Base-by-base conservation (phyloP, 768 basidiomycete genomes). In the Phlebiopsis flavidoalba region DNA sequence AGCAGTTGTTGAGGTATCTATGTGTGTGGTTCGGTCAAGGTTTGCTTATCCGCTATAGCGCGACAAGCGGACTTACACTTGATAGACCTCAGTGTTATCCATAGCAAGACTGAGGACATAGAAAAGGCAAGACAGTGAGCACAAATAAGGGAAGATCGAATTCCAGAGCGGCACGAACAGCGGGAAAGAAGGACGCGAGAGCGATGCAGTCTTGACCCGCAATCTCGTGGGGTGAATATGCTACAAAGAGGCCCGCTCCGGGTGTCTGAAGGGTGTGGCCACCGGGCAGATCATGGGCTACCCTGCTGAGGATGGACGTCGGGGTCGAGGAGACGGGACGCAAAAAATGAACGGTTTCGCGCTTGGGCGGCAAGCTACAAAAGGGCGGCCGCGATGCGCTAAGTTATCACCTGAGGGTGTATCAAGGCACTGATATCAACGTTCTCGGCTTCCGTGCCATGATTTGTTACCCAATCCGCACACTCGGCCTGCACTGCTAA, bases 1-100 rank as follows among this genome's bases (percentile, higher is more conserved):
- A 33, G 40, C 26, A 59, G 51, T 59, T 59, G 26, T 59, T 19
- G 37, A 59, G 40, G 24, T 59, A 59, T 15, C 58, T 59, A 37
- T 2, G 33, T 46, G 1, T n/a, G 15, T 10, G 24, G 7, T 26
- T 22, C 3, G 4, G 51, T 17, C 4, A 7, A 17, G 17, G 33
- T 52, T 2, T 10, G 33, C 22, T n/a, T 31, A n/a, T 22, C 22
- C 24, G 22, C 50, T 14, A 26, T 49, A n/a, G 48, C 11, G 12
- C 14, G 51, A 12, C 17, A 53, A 17, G 24, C 21, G 26, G 6
- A 43, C 54, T 8, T 31, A 55, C 54, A 55, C 43, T 21, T 55
- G 54, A n/a, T 36, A 43, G 14, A 55, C 5, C 17, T 36, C 17
- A 24, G 37, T 55, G 24, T 49, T 19, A n/a, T 43, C 40, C 54